phyloP scores from a whole-genome alignment of 345 rosid species.

The Populus alba region DNA sequence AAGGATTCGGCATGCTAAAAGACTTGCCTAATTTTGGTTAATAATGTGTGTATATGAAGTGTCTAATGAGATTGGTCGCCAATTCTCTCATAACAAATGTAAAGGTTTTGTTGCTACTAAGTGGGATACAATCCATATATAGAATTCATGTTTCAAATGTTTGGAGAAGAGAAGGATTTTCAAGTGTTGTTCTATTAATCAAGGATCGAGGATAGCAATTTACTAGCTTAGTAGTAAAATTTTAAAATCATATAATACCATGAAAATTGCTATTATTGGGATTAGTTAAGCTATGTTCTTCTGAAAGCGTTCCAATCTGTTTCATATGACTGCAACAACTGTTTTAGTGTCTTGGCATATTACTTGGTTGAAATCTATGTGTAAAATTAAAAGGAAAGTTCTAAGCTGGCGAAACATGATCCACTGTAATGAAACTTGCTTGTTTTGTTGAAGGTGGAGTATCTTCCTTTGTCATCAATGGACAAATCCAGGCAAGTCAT shows the following conservation, averaged over 20 bases:
- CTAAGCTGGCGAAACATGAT: background rate
- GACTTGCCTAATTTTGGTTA: background rate
- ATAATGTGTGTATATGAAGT: too few species aligned
- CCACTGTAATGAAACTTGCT: conserved; percentile 8
- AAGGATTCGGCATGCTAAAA: background rate
- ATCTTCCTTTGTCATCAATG: conserved; percentile 77
- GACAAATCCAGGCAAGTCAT: conserved; percentile 66
- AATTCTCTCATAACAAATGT: too few species aligned
- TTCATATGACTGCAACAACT: background rate
- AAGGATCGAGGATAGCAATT: background rate
- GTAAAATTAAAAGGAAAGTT: too few species aligned
- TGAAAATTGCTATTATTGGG: background rate
- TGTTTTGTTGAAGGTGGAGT: conserved; percentile 65
- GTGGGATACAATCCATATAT: background rate
- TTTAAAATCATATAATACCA: background rate
- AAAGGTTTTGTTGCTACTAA: background rate
- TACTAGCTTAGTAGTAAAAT: background rate
- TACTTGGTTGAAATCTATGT: background rate
- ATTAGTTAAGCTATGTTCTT: background rate
- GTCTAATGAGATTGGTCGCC: too few species aligned
- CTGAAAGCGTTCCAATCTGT: too few species aligned
- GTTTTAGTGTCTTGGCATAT: background rate
- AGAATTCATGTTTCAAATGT: background rate
- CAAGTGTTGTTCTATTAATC: background rate
- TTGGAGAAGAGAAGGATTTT: background rate